These are phyloP conservation scores for Kluyveromyces aestuarii DNA, from an alignment of 805 yeast species.

Conservation along the genomic window DNA sequence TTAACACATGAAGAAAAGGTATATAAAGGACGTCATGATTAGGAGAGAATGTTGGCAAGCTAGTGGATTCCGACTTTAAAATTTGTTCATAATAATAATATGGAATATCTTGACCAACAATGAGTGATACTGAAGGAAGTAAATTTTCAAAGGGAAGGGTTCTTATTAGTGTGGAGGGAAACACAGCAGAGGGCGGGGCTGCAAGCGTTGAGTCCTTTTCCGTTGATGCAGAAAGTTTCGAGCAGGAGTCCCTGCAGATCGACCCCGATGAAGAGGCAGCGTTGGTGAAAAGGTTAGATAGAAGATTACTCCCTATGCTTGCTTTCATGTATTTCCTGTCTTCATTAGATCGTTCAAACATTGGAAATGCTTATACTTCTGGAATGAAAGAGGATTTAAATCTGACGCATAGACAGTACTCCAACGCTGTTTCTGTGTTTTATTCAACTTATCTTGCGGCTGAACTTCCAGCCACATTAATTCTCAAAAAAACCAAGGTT, in stretches of 20 bases:
- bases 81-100: too few relatives aligned
- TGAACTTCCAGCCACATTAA: conserved; percentile 27
- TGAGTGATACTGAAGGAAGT: too few relatives aligned
- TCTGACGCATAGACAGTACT: conserved; percentile 37
- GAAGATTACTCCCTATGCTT: conserved; percentile 26
- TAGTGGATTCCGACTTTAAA: too few relatives aligned
- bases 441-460: conserved; percentile 31
- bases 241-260: conserved; percentile 6
- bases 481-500: conserved; percentile 23
- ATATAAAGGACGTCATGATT: too few relatives aligned
- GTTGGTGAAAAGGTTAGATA: conserved; percentile 26
- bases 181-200: conserved; percentile 1
- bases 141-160: not conserved
- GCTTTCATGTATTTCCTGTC: conserved; percentile 29
- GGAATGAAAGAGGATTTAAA: conserved; percentile 45
- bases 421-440: conserved; percentile 30
- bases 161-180: not conserved
- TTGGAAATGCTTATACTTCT: conserved; percentile 50
- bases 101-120: too few relatives aligned
- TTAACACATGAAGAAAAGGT: too few relatives aligned
- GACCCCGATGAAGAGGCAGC: conserved; percentile 13
- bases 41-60: too few relatives aligned
- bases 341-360: conserved; percentile 45
- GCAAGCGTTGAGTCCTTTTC: conserved; percentile 6
- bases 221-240: conserved; percentile 3